Base-by-base conservation (phyloP, 2,329 filamentous ascomycete species). In the Colletotrichum camelliae region DNA sequence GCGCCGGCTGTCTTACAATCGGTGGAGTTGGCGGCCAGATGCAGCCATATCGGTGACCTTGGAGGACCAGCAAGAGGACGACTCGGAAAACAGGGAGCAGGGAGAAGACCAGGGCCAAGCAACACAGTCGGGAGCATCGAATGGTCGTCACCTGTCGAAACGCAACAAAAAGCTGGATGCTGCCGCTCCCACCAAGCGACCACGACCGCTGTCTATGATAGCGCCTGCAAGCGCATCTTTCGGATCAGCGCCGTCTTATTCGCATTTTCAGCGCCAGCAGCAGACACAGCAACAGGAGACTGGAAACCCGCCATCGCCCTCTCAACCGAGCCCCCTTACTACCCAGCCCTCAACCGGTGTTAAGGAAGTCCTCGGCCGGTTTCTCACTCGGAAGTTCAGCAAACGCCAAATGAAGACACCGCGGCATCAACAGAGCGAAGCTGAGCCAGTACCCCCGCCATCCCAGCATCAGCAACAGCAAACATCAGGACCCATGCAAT, bases 21-120 rank as follows among this genome's bases (percentile, higher is more conserved):
- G 74, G 33, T 74, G 74, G 74, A 76, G 74, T 37, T 76, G 70
- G 74, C 74, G 74, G 43, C 70, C 74, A 52, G 65, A 74, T 48
- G n/a, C 58, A 65, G 48, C 35, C 31, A 69, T 69, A 39, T 48
- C 70, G 58, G 43, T 61, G 2, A 74, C 70, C 48, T 21, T 48
- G 24, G 65, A 76, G 62, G 64, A 68, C 13, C 33, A 65, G n/a
- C 61, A 31, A 67, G 74, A 76, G 33, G 52, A 48, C 29, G 64
- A 64, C 24, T 58, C 57, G 29, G 29, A 21, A 37, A 65, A 65
- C 18, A 24, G 39, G 55, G 35, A 48, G 24, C 71, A 15, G 43
- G 43, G 43, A 52, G 43, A 52, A 29, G 31, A 37, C 21, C 43
- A n/a, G 73, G 37, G n/a, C 24, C 35, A 48, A 74, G 52, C 43